Conservation (phyloP, 1,139 yeast species). For the Geotrichum australiense region DNA sequence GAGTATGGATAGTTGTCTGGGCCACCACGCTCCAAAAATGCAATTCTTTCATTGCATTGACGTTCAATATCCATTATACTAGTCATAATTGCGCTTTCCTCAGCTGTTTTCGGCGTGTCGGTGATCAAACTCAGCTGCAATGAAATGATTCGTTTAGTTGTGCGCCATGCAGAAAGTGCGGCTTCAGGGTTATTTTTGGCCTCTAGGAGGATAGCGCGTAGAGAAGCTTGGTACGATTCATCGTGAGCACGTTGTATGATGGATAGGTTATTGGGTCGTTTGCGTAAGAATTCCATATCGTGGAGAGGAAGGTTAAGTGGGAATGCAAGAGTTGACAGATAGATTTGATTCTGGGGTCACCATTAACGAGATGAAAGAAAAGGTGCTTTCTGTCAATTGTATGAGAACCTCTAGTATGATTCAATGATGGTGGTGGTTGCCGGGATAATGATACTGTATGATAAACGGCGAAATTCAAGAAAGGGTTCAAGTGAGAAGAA, state of each 20-base stretch:
- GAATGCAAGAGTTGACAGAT: too few relatives aligned
- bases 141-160: conserved; percentile 29
- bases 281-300: conserved; percentile 17
- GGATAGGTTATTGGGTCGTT: conserved; percentile 12
- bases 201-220: conserved; percentile 34
- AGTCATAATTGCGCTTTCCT: conserved; percentile 31
- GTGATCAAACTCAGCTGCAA: conserved; percentile 29
- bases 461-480: too few relatives aligned
- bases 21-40: conserved; percentile 23
- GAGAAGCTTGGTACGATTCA: conserved; percentile 34
- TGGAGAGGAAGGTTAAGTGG: background rate
- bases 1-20: conserved; percentile 17
- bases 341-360: too few relatives aligned
- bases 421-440: background rate
- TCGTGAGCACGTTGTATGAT: conserved; percentile 32
- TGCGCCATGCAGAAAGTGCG: conserved; percentile 32
- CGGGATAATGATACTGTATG: too few relatives aligned
- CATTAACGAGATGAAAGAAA: background rate
- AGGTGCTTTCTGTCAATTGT: too few relatives aligned
- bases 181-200: conserved; percentile 30
- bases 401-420: too few relatives aligned
- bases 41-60: conserved; percentile 35
- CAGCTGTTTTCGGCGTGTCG: conserved; percentile 26
- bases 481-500: background rate
- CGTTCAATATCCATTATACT: conserved; percentile 34